Percentiles rank a stretch among this genome's conserved stretches.
Evolutionary conservation across 495 filamentous ascomycete genomes (phyloP).

Genomic region (Immersiella caudata): DNA sequence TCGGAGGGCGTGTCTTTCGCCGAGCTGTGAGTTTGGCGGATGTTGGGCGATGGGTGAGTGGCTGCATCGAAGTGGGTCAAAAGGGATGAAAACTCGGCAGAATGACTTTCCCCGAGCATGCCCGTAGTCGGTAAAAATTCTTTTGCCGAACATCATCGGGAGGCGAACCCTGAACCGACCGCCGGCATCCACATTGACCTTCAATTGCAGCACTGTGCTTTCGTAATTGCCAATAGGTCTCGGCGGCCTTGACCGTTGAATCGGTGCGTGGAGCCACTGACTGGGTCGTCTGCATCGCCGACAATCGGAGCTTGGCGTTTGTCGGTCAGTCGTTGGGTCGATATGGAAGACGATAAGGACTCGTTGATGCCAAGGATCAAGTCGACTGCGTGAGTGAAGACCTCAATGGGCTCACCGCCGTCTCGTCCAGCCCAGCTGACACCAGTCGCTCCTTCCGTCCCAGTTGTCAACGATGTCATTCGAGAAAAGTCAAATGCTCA

Average conservation of each 20-base stretch:
- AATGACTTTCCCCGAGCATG: not conserved
- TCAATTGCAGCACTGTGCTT: too few species aligned
- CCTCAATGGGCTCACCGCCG: not conserved
- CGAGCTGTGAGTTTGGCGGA: not conserved
- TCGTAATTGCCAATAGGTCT: too few species aligned
- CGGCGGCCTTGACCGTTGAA: too few species aligned
- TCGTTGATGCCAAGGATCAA: conserved; percentile 5
- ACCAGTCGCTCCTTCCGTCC: not conserved
- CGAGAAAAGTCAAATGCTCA: conserved; percentile 3
- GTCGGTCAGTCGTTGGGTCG: not conserved
- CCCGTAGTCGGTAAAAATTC: not conserved
- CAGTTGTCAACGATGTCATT: conserved; percentile 5
- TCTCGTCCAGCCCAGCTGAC: not conserved
- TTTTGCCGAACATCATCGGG: not conserved
- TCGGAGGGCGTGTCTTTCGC: not conserved
- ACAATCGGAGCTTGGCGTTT: not conserved
- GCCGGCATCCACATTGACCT: not conserved
- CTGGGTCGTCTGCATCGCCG: not conserved
- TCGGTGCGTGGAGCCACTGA: too few species aligned
- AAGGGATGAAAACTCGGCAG: not conserved
- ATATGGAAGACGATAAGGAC: not conserved
- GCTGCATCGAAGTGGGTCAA: conserved; percentile 3
- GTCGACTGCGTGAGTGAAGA: not conserved
- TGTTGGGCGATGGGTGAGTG: not conserved
- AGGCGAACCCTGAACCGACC: not conserved